Evolutionary conservation across 495 filamentous ascomycete genomes (phyloP), one percentile per base, ranked within the genome.

Genomic region (Pseudotulostoma volvatum): DNA sequence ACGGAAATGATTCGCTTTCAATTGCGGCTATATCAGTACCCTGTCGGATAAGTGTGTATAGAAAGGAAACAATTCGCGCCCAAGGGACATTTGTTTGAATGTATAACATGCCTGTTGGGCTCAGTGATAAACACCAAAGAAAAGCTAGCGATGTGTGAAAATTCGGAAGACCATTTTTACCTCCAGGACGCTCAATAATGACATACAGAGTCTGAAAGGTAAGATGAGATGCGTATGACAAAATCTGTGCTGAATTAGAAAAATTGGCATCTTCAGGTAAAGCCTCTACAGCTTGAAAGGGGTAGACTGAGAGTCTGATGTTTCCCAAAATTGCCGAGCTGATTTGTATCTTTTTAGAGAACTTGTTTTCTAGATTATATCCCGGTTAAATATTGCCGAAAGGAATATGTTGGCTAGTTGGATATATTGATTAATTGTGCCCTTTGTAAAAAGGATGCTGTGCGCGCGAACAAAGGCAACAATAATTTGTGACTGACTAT

Each of bases 81-180:
- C 84, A 93, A 0, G 82, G 82, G 35, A 90, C 68, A 14, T 67
- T 51, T 8, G 49, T 52, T 44, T 73, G 67, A 11, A 79, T 52
- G 34, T 60, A 50, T 20, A 53, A 52, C 50, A 76, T 69, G 14
- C 73, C 71, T 16, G 53, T 51, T 0, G 63, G 62, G 16, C 60
- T 61, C 15, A 66, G 60, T 7, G 67, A 61, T 20, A 80, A 49
- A 42, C 77, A 67, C 54, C 66, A 71, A 5, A 84, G 51, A 50
- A 93, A 88, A 2, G 72, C 72, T 14, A 93, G 59, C 18, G 71
- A 70, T 3, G 77, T 63, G 42, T 92, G 82, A 0, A 79, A 45
- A 41, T 74, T 73, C 1, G 81, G 71, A 13, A 84, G 64, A 11
- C 79, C 60, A 41, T 81, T 79, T 0, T 58, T 57, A 39, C 85